Evolutionary conservation across 345 rosid genomes (phyloP), one percentile per base, ranked within the genome.

Genomic region (Citrus trifoliata): DNA sequence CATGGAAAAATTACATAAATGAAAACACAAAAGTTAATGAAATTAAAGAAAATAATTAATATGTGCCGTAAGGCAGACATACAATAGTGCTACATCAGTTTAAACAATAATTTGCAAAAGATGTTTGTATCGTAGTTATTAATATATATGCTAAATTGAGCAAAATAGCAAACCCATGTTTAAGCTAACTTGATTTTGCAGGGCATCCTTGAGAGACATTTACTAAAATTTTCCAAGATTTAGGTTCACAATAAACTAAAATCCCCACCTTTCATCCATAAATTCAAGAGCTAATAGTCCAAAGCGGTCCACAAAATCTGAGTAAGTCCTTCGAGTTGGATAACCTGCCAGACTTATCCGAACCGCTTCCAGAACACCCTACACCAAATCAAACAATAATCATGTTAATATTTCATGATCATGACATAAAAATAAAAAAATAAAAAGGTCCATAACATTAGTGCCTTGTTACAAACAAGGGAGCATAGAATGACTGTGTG

Each of bases 331-430:
- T 85, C 97, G 89, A 56, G 99, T 90, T 38, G 99, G 98, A 87
- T 96, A 96, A 83, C 98, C 98, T 40, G 99, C 99, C 75, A 96
- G 85, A 89, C 99, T 93, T 75, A 96, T 96, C 79, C 98, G 94
- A 86, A 96, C 95, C 73, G 99, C 99, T 89, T 96, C 99, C 81
- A 96, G 67, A 79, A 96, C 99, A 83, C 98, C 99, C 98, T 96
- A 87, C 30, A 73, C 74, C 78, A 82, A 77, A 83, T 58, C 18
- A 71, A 65, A 80, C 67, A 73, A 65, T 16, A 18, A 28, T 32
- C 28, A 33, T 46, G 19, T 63, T 28, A 80, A 62, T 25, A 42
- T 46, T 67, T 79, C 4, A 79, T 32, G 30, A 81, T 69, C 27
- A 22, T 60, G 51, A 40, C 60, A 35, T 1, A 25, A 25, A 25